Evolutionary conservation across 163 green algal genomes (phyloP).

Genomic region (Trebouxia gelatinosa): DNA sequence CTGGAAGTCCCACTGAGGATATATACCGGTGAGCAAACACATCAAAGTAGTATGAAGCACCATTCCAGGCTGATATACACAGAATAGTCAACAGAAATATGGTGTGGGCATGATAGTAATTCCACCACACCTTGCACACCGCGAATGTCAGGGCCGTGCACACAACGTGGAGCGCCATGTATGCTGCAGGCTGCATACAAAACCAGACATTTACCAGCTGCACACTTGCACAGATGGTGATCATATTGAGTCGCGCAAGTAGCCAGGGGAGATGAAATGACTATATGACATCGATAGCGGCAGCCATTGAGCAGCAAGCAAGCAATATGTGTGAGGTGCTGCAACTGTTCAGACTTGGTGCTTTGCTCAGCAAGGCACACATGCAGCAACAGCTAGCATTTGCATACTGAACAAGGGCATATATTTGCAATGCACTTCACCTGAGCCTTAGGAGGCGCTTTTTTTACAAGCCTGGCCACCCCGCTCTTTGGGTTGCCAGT

Average conservation of each 20-base stretch:
- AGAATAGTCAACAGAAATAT: slow-evolving; percentile 45
- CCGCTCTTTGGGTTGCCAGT: slow-evolving; percentile 35
- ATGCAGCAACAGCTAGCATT: neutral
- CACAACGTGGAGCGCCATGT: slow-evolving; percentile 53
- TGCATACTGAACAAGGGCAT: neutral
- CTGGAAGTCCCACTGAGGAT: neutral
- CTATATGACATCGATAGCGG: slow-evolving; percentile 5
- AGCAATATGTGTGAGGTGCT: no score
- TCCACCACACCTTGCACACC: slow-evolving; percentile 46
- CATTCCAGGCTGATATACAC: slow-evolving; percentile 40
- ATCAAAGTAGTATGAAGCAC: slow-evolving; percentile 35
- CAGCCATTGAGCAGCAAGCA: neutral
- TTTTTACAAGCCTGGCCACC: slow-evolving; percentile 25
- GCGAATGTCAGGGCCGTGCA: slow-evolving; percentile 36
- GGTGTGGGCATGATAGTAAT: slow-evolving; percentile 34
- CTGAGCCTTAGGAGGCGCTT: slow-evolving; percentile 18
- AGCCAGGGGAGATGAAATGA: neutral
- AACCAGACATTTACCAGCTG: slow-evolving; percentile 28
- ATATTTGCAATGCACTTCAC: slow-evolving; percentile 2
- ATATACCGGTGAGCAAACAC: slow-evolving; percentile 37
- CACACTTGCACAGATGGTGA: neutral
- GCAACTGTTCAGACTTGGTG: neutral
- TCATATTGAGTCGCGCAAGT: neutral
- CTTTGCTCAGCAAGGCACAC: neutral
- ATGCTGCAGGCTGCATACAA: slow-evolving; percentile 45